These are phyloP conservation scores for Beauveria scarabaeidicola DNA, from an alignment of 2,329 filamentous ascomycete species.

Conservation along the genomic window DNA sequence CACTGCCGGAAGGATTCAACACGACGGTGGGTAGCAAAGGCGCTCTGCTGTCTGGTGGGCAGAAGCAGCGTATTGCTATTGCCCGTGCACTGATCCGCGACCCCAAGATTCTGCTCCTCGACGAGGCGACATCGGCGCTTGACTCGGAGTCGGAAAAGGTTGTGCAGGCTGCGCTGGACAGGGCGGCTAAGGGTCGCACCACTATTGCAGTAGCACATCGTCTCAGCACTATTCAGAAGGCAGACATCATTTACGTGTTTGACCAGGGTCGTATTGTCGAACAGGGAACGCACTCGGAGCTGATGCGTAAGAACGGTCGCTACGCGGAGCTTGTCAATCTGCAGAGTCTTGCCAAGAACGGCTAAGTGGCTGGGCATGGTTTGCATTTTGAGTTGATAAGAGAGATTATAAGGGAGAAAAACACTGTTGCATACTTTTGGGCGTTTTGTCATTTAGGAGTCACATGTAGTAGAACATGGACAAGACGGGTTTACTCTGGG, in stretches of 20 bases:
- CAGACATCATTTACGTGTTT: conserved; percentile 94
- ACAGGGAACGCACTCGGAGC: conserved; percentile 66
- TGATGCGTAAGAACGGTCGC: conserved; percentile 61
- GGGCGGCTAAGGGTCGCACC: conserved; percentile 73
- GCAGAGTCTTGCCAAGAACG: conserved; percentile 62
- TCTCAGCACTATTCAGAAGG: conserved; percentile 86
- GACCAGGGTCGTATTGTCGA: conserved; percentile 83
- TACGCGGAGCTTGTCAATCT: conserved; percentile 75
- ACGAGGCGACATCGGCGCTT: conserved; percentile 72
- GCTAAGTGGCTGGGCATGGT: conserved; percentile 13
- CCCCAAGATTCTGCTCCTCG: conserved; percentile 76
- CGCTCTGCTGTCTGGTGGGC: conserved; percentile 74
- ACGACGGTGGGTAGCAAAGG: conserved; percentile 85
- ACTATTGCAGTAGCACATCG: conserved; percentile 93
- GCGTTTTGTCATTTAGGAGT: neutral
- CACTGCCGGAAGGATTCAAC: conserved; percentile 74
- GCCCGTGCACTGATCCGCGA: conserved; percentile 85
- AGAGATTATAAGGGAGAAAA: neutral
- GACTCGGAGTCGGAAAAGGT: conserved; percentile 72
- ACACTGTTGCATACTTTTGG: neutral
- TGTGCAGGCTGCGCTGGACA: conserved; percentile 72
- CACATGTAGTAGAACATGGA: neutral
- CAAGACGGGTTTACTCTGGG: neutral
- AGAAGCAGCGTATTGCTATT: conserved; percentile 92
- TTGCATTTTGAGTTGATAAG: neutral